Evolutionary conservation across 2,329 filamentous ascomycete species (phyloP), one percentile per base, ranked within the genome.

Genomic region (Graphiopsis chlorocephala): DNA sequence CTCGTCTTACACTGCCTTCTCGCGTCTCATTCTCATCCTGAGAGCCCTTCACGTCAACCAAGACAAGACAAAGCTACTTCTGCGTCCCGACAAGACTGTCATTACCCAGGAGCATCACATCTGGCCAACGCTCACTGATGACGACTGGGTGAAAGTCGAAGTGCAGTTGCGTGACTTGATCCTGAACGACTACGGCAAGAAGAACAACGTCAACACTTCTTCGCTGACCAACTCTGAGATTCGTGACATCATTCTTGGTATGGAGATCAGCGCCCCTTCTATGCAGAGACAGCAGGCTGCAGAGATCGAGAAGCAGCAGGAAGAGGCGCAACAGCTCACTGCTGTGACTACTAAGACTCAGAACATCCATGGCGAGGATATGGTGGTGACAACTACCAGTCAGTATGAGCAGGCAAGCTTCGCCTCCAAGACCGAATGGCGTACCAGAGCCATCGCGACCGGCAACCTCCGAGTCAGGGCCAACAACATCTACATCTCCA

Each of bases 141-240:
- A 99, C 72, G 93, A 97, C 68, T 99, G 95, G 95, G 95, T 99
- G 80, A 97, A 97, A 86, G 92, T 99, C n/a, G 95, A 99, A 83
- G 93, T 93, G 53, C 92, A 96, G 75, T 83, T 99, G 48, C 90
- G 95, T 77, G 95, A 99, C 82, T 82, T 99, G 69, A 99, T 99
- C 73, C 77, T 99, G 71, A 97, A 98, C 71, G 95, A 99, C 76
- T 99, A 99, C 76, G 95, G 95, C 75, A 99, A 98, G 86, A 99
- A 99, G 86, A 99, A 99, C 83, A 99, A 98, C 72, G 95, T 99
- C 82, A 99, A 99, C 73, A 94, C 95, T 14, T 96, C 96, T 17
- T 97, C 93, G 77, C 84, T 99, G 79, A 99, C 95, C 1, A 97
- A 88, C 76, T 97, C 91, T 73, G 95, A 99, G 86, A 95, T 99